Percentiles rank a stretch among this genome's conserved stretches.
Evolutionary conservation across 2,329 filamentous ascomycete species (phyloP).

Genomic region (Setomelanomma holmii): DNA sequence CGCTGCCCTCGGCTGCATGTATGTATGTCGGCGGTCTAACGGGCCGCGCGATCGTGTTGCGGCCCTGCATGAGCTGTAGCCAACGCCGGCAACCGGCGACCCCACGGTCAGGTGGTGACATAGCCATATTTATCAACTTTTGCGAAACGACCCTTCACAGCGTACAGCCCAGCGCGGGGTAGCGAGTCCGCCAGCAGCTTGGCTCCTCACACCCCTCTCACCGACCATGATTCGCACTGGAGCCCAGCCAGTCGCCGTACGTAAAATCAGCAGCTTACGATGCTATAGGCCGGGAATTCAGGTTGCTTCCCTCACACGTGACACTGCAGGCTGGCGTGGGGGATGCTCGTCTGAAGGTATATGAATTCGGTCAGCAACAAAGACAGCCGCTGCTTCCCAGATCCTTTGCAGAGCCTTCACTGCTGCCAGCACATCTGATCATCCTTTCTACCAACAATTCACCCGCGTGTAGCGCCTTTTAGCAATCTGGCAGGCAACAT

Average conservation of each 20-base stretch:
- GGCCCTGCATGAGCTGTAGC: neutral
- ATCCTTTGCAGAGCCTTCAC: no score
- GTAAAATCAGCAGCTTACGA: constrained; percentile 18
- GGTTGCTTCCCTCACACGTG: constrained; percentile 3
- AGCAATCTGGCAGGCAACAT: neutral
- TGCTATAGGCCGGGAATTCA: constrained; percentile 15
- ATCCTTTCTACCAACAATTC: neutral
- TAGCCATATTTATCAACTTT: constrained; percentile 1
- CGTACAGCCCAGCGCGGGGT: neutral
- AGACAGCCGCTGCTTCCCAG: neutral
- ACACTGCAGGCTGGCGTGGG: constrained; percentile 2
- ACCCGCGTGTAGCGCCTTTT: neutral
- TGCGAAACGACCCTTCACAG: neutral
- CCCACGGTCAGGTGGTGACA: constrained; percentile 5
- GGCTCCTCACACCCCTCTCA: neutral
- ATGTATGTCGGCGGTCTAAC: constrained; percentile 2
- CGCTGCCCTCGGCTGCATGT: neutral
- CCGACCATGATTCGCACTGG: constrained; percentile 1
- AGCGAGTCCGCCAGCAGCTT: neutral
- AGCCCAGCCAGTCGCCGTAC: constrained; percentile 16
- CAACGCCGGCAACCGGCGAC: neutral
- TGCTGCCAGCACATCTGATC: constrained; percentile 4
- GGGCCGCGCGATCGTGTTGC: constrained; percentile 4
- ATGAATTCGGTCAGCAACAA: neutral
- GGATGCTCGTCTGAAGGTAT: neutral